Percentiles rank a stretch among this genome's conserved stretches.
Conservation (phyloP, 148 eudicot species). For the Rhododendron henanense region DNA sequence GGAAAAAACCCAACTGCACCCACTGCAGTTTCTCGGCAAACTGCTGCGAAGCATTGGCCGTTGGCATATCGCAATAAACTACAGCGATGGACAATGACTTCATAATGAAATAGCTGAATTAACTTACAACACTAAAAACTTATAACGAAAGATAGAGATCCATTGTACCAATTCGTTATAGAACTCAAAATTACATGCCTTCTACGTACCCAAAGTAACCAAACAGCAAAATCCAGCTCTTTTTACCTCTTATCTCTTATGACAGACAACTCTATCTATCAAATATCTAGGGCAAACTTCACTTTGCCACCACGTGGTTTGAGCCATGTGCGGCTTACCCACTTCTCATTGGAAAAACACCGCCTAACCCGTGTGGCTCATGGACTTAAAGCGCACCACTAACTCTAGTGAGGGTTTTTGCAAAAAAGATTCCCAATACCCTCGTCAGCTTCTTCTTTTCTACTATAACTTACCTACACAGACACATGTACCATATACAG, state of each 20-base stretch:
- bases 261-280: not conserved
- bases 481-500: not conserved
- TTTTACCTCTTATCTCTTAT: not conserved
- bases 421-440: not conserved
- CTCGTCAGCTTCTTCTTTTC: not conserved
- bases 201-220: not conserved
- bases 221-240: not conserved
- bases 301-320: not conserved
- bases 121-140: not conserved
- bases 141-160: not conserved
- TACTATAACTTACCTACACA: not conserved
- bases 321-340: not conserved
- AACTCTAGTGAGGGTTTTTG: not conserved
- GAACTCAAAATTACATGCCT: not conserved
- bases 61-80: not conserved
- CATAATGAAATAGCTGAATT: not conserved
- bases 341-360: not conserved
- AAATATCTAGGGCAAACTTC: not conserved
- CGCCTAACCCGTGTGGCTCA: not conserved
- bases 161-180: not conserved
- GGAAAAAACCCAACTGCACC: too few relatives aligned
- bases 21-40: too few relatives aligned
- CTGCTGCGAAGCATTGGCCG: too few relatives aligned
- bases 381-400: not conserved
- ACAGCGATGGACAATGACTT: not conserved